Evolutionary conservation across 495 filamentous ascomycete genomes (phyloP).

Genomic region (Sordaria brevicollis): DNA sequence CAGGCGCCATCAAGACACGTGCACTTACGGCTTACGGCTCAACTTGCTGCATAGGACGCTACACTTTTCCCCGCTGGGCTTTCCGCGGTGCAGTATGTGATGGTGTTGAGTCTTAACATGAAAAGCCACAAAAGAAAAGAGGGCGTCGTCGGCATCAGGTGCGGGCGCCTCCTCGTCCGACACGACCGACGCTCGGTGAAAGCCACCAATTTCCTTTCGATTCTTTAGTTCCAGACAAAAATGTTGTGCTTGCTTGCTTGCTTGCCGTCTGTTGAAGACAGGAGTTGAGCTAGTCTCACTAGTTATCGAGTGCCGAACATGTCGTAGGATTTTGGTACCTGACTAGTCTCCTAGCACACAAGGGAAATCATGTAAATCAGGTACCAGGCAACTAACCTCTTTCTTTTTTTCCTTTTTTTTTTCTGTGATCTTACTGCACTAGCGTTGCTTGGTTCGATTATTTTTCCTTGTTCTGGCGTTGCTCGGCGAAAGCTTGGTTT

Average conservation of each 20-base stretch:
- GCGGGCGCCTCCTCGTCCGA: not conserved
- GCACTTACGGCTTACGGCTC: not conserved
- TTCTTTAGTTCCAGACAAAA: not conserved
- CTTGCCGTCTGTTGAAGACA: not conserved
- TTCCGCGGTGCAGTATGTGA: too few relatives aligned
- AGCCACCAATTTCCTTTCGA: not conserved
- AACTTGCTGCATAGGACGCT: too few relatives aligned
- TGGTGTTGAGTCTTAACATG: not conserved
- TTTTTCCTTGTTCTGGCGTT: not conserved
- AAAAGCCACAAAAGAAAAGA: not conserved
- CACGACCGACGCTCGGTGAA: not conserved
- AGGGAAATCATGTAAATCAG: not conserved
- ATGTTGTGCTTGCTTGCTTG: not conserved
- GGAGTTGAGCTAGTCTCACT: not conserved
- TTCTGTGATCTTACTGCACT: not conserved
- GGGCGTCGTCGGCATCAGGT: not conserved
- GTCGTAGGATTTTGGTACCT: not conserved
- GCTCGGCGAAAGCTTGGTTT: not conserved
- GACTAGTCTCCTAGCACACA: not conserved
- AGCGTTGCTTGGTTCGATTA: not conserved
- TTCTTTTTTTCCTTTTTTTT: too few relatives aligned
- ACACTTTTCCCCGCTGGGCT: not conserved
- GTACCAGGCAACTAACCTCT: not conserved
- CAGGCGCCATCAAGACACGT: not conserved
- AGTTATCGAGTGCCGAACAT: not conserved